These are phyloP conservation scores for Termitomyces sp. DNA, from an alignment of 768 basidiomycete species.

Conservation along the genomic window DNA sequence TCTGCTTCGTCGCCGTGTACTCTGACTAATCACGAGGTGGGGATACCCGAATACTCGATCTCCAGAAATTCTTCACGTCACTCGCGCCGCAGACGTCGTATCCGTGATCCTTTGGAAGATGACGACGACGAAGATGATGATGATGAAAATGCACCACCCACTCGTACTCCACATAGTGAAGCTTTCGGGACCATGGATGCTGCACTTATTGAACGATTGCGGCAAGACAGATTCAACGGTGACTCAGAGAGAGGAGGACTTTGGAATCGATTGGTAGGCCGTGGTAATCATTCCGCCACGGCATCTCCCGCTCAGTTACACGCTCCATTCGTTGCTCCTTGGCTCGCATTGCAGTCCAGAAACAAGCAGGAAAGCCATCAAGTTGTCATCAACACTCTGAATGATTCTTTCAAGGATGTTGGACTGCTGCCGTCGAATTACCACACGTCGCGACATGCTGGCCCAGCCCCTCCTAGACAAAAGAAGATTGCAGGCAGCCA, in stretches of 20 bases:
- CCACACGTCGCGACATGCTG: constrained; percentile 28
- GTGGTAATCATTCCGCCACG: constrained; percentile 16
- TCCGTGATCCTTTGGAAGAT: constrained; percentile 26
- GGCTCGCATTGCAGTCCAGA: constrained; percentile 65
- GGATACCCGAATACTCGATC: constrained; percentile 7
- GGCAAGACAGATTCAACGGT: constrained; percentile 22
- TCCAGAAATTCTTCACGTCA: constrained; percentile 18
- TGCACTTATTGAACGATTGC: constrained; percentile 44
- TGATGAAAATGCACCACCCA: constrained; percentile 26
- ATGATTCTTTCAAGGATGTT: constrained; percentile 77
- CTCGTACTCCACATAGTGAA: constrained; percentile 61
- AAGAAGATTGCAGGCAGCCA: constrained; percentile 25
- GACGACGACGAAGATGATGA: constrained; percentile 23
- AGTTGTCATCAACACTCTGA: constrained; percentile 65
- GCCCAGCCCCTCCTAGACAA: constrained; percentile 23
- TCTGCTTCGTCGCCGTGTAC: constrained; percentile 9
- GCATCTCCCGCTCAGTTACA: constrained; percentile 24
- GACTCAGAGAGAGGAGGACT: constrained; percentile 22
- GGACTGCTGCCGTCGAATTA: constrained; percentile 62
- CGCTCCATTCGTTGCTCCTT: constrained; percentile 41
- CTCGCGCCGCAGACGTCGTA: constrained; percentile 24
- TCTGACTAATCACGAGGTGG: constrained; percentile 2
- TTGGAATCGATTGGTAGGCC: constrained; percentile 22
- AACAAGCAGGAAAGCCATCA: constrained; percentile 66
- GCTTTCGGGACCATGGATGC: constrained; percentile 59